phyloP scores from a whole-genome alignment of 768 basidiomycete species.

The Naganishia kalamii region DNA sequence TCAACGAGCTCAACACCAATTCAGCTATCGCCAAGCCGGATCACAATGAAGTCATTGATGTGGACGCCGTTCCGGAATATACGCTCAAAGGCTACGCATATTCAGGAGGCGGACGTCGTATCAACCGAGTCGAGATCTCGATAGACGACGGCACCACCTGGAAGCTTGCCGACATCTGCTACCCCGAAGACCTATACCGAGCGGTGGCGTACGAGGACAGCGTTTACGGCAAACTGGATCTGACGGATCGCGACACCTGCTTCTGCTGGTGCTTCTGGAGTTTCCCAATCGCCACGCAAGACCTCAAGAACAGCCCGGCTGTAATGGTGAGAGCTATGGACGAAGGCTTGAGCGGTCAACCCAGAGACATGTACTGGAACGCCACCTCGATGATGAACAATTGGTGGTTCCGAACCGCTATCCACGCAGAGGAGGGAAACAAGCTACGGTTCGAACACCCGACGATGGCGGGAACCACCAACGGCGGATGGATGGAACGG shows the following conservation, averaged over 20 bases:
- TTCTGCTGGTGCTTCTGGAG: conserved; percentile 64
- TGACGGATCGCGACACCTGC: conserved; percentile 53
- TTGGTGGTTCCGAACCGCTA: conserved; percentile 58
- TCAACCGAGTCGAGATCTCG: conserved; percentile 58
- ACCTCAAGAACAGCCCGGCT: conserved; percentile 46
- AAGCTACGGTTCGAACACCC: conserved; percentile 58
- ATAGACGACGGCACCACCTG: conserved; percentile 55
- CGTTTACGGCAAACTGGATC: conserved; percentile 54
- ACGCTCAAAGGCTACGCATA: conserved; percentile 58
- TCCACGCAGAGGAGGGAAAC: conserved; percentile 45
- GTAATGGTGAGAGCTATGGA: conserved; percentile 57
- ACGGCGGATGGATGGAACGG: conserved; percentile 62
- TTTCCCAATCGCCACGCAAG: conserved; percentile 46
- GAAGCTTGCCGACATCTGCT: conserved; percentile 50
- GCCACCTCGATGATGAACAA: conserved; percentile 60
- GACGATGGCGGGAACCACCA: conserved; percentile 51
- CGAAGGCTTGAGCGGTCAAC: conserved; percentile 54
- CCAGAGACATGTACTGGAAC: conserved; percentile 57
- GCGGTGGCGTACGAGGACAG: conserved; percentile 45
- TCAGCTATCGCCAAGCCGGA: conserved; percentile 56
- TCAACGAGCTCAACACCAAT: conserved; percentile 59
- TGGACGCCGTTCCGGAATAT: conserved; percentile 43
- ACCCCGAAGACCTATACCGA: conserved; percentile 56
- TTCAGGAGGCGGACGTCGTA: conserved; percentile 57
- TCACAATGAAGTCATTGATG: conserved; percentile 51